A percentile compares a stretch with the other conserved stretches of the same genome.
These are phyloP conservation scores for Corymbia citriodora DNA, from an alignment of 441 rosid species.

Conservation along the genomic window DNA sequence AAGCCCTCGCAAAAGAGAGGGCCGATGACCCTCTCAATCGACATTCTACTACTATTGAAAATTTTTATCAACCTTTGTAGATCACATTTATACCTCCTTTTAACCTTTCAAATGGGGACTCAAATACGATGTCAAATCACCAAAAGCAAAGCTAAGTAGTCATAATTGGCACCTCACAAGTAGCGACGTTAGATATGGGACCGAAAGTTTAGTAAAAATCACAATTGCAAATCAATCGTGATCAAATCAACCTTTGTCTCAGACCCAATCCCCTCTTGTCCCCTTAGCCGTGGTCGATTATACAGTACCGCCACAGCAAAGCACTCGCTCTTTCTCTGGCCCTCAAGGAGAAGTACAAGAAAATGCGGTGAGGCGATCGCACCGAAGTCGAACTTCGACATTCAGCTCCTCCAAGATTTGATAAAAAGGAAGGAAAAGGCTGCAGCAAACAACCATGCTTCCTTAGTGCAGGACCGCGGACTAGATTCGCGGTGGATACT, in stretches of 20 bases:
- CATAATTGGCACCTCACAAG: background rate
- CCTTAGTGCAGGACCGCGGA: background rate
- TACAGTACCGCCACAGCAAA: background rate
- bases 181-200: background rate
- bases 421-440: background rate
- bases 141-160: background rate
- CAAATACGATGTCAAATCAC: background rate
- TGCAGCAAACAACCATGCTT: background rate
- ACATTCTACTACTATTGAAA: background rate
- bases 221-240: rapidly evolving
- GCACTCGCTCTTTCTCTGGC: background rate
- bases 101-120: background rate
- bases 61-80: background rate
- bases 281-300: background rate
- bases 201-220: background rate
- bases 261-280: background rate
- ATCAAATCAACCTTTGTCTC: background rate
- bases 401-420: background rate
- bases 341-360: background rate
- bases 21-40: background rate
- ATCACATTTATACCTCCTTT: background rate
- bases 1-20: background rate
- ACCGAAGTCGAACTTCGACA: background rate
- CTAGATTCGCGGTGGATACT: background rate
- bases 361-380: background rate